Base-by-base conservation (phyloP, 2,329 filamentous ascomycete genomes). In the Ophiostoma populinum region DNA sequence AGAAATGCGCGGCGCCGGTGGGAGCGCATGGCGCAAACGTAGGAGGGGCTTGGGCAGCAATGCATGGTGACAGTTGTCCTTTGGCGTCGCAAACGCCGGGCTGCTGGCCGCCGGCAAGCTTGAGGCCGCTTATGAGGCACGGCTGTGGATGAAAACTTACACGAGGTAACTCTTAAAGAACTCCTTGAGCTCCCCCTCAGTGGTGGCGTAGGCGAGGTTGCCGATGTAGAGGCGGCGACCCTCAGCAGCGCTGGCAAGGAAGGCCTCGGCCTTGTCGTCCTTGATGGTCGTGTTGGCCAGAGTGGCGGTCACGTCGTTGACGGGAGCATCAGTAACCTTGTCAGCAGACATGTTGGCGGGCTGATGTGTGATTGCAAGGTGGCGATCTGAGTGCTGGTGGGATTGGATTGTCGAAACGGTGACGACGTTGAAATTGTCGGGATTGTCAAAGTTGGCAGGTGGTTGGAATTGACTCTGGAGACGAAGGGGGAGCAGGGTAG, bases 161-260 rank as follows among this genome's bases (percentile, higher is more conserved):
- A 98, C 83, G 70, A 90, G 80, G 73, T 93, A 95, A 63, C 78
- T 81, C 73, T 90, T 87, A 80, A 98, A 98, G 75, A 98, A 98
- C 53, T 90, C 81, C 73, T 92, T 93, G 74, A 98, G 83, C 78
- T 94, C 85, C 79, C 81, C 90, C 81, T 95, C 90, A 62, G 85
- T 93, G 77, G 90, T 95, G 78, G 87, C 86, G 63, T 98, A 98
- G 55, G 90, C 90, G 75, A 98, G 81, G 73, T 98, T 98, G 71
- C 90, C 90, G 70, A 98, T 95, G 70, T 98, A 98, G 55, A 98
- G 80, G 68, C 90, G 83, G 70, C 90, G 83, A 62, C 90, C 87
- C 72, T 98, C 90, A 63, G 87, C 86, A 62, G 90, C 90, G 67
- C 85, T 93, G 65, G 85, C 83, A 61, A 90, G 78, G 56, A 90